Evolutionary conservation across 257 asterid species (phyloP).

Genomic region (Solanum gandarillasii): DNA sequence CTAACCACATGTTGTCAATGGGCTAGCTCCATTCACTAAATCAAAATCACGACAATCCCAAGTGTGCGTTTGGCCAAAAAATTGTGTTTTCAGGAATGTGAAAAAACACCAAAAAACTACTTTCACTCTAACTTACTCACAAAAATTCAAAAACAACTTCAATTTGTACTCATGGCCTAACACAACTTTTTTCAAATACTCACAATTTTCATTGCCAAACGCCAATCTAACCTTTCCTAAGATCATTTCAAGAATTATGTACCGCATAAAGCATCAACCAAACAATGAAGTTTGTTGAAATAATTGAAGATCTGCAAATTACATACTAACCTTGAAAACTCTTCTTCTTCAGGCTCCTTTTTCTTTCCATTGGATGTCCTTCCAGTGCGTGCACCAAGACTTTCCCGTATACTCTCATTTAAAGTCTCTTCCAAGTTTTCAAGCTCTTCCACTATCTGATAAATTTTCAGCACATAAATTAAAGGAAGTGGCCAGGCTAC

Average conservation of each 20-base stretch:
- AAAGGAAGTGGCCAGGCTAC: background rate
- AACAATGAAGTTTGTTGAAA: background rate
- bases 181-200: background rate
- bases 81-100: background rate
- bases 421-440: slow-evolving; percentile 96
- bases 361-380: slow-evolving; percentile 49
- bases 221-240: background rate
- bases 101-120: background rate
- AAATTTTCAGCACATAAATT: slow-evolving; percentile 3
- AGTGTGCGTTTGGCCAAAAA: background rate
- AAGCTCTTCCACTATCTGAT: slow-evolving; percentile 89
- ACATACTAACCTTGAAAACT: slow-evolving; percentile 41
- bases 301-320: background rate
- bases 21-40: background rate
- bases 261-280: background rate
- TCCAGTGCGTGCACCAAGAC: slow-evolving; percentile 86
- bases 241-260: background rate
- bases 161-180: background rate
- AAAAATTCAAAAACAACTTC: background rate
- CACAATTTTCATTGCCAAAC: background rate
- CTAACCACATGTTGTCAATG: slow-evolving; percentile 29
- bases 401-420: slow-evolving; percentile 90
- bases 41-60: background rate
- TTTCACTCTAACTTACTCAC: background rate
- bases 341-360: slow-evolving; percentile 60